Base-by-base conservation (phyloP, 176 grass and related monocot genomes). In the Elaeis guineensis region DNA sequence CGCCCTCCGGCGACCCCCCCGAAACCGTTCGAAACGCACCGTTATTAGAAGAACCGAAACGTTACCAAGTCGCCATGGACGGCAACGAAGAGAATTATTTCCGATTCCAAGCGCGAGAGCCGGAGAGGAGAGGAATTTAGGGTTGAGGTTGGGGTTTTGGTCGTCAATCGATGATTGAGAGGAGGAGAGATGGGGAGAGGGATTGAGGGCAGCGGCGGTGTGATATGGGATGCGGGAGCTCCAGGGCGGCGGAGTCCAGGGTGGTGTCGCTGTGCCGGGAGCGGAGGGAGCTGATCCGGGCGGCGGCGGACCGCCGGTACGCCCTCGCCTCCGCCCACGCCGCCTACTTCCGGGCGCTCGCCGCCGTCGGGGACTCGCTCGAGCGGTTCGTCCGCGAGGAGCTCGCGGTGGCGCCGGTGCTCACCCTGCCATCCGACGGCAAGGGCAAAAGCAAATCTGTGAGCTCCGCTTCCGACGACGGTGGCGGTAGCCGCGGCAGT, bases 291-390 rank as follows among this genome's bases (percentile, higher is more conserved):
- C 62, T 97, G 51, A 91, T 97, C 76, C 68, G 59, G 52, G 56
- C 75, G n/a, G 80, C 79, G 25, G 72, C 58, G 2, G 81, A 89
- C 70, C 18, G 66, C 6, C 76, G 84, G 0, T 92, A 74, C 79
- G 70, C 75, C 26, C 79, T 87, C 17, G 79, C 93, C 6, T 70
- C 72, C 0, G 93, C 93, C 5, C 93, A 98, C 70, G 76, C 78
- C 39, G 87, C 87, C 7, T 98, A 98, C 76, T 78, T 98, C 73
- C 76, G 67, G 62, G 77, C 81, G 0, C 70, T 98, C 18, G 54
- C 52, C 48, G 66, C 78, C 55, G 74, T 98, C 17, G 87, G 93
- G 4, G 84, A 72, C 52, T 76, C 82, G 55, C 70, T 98, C 5
- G 73, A 60, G 16, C 70, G 79, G 51, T 98, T 98, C 79, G 84